Base-by-base conservation (phyloP, 176 grass and related monocot genomes). In the Juncus inflexus region DNA sequence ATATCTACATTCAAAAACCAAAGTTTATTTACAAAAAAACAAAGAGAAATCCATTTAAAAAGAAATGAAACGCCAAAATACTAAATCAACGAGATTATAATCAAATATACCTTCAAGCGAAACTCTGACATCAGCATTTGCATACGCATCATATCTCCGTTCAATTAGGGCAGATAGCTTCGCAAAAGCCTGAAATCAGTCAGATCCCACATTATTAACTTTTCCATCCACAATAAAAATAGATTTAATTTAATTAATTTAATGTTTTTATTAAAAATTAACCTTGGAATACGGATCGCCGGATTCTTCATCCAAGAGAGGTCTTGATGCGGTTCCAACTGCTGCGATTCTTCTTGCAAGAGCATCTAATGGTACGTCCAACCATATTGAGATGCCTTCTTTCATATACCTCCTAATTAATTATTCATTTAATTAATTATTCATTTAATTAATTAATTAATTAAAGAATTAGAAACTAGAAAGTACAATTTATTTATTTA, bases 281-380 rank as follows among this genome's bases (percentile, higher is more conserved):
- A 99, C 94, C 94, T 92, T 92, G 15, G 85, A 79, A 71, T 92
- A 99, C 49, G 94, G 89, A 75, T 99, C 94, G 42, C 88, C 94
- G 28, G 83, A 91, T 86, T 82, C 85, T 66, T 89, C 77, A 80
- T 99, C 84, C 65, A 99, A 78, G 74, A 99, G 94, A 64, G 94
- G 94, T 47, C 89, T 89, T n/a, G 94, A 99, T 14, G 85, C 85
- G 9, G 94, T 99, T 37, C 94, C 94, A 63, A 99, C 88, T 82
- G 77, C 90, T 58, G 94, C 85, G 73, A 99, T 92, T 60, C 89
- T 72, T 79, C 75, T 86, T 62, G 94, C 94, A 63, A 92, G 89
- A 75, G 89, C 85, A 3, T 99, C 94, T 65, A 99, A 66, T 59
- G 94, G 94, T 57, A 99, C 94, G 86, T 99, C 94, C 69, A 92